A percentile compares a stretch with the other conserved stretches of the same genome.
Conservation (phyloP, 176 grass and related monocot genomes). For the Tuctoria greenei region DNA sequence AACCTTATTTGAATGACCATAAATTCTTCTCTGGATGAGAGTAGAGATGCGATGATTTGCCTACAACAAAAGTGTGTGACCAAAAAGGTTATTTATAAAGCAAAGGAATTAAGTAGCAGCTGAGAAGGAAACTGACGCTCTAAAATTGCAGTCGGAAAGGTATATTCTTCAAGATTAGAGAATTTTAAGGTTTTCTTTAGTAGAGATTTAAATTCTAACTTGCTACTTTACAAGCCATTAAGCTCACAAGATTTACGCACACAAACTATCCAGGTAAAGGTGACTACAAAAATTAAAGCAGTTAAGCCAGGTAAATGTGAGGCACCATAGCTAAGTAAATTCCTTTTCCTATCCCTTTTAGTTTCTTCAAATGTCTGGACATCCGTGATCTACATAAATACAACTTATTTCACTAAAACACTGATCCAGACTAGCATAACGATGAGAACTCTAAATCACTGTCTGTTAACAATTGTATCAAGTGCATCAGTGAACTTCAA, state of each 20-base stretch:
- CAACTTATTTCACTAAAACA: neutral
- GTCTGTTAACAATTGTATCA: neutral
- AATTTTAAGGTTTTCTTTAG: slow-evolving; percentile 5
- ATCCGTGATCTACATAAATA: neutral
- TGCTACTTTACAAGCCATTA: neutral
- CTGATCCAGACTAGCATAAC: neutral
- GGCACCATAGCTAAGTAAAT: neutral
- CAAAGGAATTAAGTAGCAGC: neutral
- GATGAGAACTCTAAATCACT: slow-evolving; percentile 2
- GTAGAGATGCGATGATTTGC: slow-evolving; percentile 69
- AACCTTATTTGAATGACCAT: slow-evolving; percentile 63
- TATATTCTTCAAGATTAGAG: neutral
- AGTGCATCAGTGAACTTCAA: neutral
- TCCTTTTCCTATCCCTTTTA: neutral
- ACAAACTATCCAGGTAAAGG: neutral
- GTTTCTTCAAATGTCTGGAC: neutral
- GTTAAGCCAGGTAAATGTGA: slow-evolving; percentile 2
- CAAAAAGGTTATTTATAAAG: neutral
- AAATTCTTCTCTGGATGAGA: slow-evolving; percentile 64
- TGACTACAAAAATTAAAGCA: slow-evolving; percentile 12
- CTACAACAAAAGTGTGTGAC: slow-evolving; percentile 26
- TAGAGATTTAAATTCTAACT: neutral
- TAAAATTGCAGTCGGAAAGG: neutral
- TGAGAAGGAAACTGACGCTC: neutral
- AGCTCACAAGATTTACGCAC: neutral